phyloP scores from a whole-genome alignment of 2,329 filamentous ascomycete genomes.

The Xylariaceae sp. region DNA sequence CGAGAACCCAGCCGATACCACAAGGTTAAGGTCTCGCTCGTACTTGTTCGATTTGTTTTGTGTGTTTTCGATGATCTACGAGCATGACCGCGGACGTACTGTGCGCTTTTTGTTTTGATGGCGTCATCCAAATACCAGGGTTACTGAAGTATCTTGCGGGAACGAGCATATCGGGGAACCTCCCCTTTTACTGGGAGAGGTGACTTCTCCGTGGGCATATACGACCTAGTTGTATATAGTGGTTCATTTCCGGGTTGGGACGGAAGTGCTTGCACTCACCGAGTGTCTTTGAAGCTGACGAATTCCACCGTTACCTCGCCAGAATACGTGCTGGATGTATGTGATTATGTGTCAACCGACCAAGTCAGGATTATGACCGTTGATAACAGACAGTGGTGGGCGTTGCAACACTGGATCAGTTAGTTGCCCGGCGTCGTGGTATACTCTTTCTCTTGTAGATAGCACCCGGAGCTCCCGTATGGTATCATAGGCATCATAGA shows the following conservation, averaged over 20 bases:
- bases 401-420: not conserved
- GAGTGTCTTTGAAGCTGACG: not conserved
- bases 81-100: constrained; percentile 5
- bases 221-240: constrained; percentile 14
- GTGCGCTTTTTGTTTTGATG: constrained; percentile 8
- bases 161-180: constrained; percentile 2
- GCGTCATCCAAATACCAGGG: not conserved
- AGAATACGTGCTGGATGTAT: not conserved
- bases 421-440: not conserved
- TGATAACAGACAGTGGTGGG: not conserved
- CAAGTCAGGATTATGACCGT: not conserved
- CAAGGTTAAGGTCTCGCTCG: constrained; percentile 7
- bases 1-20: constrained; percentile 7
- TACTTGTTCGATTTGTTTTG: constrained; percentile 9
- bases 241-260: not conserved
- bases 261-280: not conserved
- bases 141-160: constrained; percentile 4
- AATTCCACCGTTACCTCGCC: not conserved
- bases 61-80: constrained; percentile 16
- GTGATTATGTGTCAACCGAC: not conserved
- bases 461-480: not conserved
- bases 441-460: not conserved
- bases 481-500: not conserved
- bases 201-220: constrained; percentile 11
- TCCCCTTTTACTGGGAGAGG: constrained; percentile 8